A percentile compares a stretch with the other conserved stretches of the same genome.
phyloP scores from a whole-genome alignment of 345 rosid genomes.

The Populus deltoides region DNA sequence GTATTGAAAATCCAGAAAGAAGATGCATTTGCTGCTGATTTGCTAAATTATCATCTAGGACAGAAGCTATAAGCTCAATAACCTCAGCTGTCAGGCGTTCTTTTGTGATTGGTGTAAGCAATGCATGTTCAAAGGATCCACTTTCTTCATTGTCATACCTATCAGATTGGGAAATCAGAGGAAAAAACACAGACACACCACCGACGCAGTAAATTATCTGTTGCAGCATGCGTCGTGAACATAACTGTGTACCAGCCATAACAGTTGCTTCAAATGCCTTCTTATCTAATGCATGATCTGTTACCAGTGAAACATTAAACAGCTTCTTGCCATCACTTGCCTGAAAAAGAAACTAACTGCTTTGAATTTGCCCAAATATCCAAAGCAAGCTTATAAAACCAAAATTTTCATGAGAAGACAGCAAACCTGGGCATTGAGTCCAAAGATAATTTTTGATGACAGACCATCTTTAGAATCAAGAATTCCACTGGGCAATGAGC shows the following conservation, averaged over 20 bases:
- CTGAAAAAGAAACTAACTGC: constrained; percentile 46
- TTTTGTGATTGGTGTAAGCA: constrained; percentile 56
- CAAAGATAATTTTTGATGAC: constrained; percentile 81
- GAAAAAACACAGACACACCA: constrained; percentile 94
- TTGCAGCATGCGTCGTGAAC: constrained; percentile 87
- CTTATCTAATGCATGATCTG: constrained; percentile 60
- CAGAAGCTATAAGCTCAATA: constrained; percentile 88
- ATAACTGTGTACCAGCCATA: constrained; percentile 76
- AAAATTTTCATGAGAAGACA: neutral
- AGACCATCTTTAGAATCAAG: constrained; percentile 92
- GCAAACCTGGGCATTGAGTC: constrained; percentile 89
- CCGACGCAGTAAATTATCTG: constrained; percentile 95
- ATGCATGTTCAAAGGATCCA: constrained; percentile 42
- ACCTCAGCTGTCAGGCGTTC: constrained; percentile 93
- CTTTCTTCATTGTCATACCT: constrained; percentile 63
- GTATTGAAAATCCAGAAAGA: constrained; percentile 81
- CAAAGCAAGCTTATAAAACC: neutral
- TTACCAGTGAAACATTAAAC: constrained; percentile 73
- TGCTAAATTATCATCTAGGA: constrained; percentile 84
- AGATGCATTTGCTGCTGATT: constrained; percentile 94
- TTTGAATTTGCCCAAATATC: constrained; percentile 12
- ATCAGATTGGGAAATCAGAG: constrained; percentile 80
- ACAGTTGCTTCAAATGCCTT: constrained; percentile 75
- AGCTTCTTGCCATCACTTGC: constrained; percentile 83
- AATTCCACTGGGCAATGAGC: constrained; percentile 65